Conservation (phyloP, 73 alveolate genomes). For the Halteria grandinella region DNA sequence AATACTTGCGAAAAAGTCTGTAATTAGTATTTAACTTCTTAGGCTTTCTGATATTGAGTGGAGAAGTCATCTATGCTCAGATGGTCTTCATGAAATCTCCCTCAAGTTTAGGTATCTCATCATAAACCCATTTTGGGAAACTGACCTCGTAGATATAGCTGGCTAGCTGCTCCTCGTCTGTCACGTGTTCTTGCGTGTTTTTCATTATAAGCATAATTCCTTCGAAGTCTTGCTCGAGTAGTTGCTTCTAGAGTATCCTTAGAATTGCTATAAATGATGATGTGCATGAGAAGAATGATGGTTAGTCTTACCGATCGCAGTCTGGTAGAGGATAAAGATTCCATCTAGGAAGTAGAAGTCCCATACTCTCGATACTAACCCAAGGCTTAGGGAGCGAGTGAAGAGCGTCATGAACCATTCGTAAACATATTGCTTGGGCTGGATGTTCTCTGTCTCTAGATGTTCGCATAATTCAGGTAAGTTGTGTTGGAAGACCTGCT, state of each 20-base stretch:
- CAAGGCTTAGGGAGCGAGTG: conserved; percentile 80
- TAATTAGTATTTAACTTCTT: too few species aligned
- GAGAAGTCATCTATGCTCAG: conserved; percentile 1
- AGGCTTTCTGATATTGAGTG: background rate
- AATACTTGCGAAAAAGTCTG: too few species aligned
- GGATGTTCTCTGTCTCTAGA: conserved; percentile 76
- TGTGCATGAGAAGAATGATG: background rate
- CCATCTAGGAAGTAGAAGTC: conserved; percentile 83
- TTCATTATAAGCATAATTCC: conserved; percentile 58
- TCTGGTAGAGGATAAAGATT: conserved; percentile 50
- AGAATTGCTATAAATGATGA: conserved; percentile 22
- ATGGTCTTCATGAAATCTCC: conserved; percentile 27
- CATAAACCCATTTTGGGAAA: conserved; percentile 60
- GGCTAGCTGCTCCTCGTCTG: conserved; percentile 63
- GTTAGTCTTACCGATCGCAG: conserved; percentile 60
- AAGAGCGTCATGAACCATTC: conserved; percentile 96
- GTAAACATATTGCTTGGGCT: conserved; percentile 84
- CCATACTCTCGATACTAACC: conserved; percentile 90
- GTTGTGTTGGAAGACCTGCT: conserved; percentile 80
- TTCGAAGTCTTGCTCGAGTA: conserved; percentile 47
- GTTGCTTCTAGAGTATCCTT: conserved; percentile 29
- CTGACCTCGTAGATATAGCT: conserved; percentile 40
- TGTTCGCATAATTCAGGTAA: conserved; percentile 80
- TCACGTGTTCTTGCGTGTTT: conserved; percentile 11
- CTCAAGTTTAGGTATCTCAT: conserved; percentile 45